These are phyloP conservation scores for Yamadazyma dushanensis DNA, from an alignment of 1,139 yeast genomes.

Conservation along the genomic window DNA sequence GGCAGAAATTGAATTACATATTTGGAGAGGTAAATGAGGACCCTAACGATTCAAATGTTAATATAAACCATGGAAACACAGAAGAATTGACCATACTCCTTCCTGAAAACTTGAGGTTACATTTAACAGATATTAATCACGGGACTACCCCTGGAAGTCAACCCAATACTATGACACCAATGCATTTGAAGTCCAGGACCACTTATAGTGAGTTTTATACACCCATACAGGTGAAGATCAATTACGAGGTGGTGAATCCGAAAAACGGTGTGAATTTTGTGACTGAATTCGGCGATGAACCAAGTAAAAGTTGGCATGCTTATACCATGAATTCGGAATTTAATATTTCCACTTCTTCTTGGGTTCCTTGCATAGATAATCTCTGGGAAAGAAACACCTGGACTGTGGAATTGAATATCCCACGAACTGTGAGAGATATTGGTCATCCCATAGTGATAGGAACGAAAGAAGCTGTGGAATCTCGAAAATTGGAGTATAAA, in stretches of 20 bases:
- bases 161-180: conserved; percentile 36
- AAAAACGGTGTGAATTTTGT: conserved; percentile 76
- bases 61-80: conserved; percentile 46
- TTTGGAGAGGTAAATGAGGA: conserved; percentile 53
- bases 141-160: conserved; percentile 45
- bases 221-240: conserved; percentile 72
- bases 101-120: conserved; percentile 70
- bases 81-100: conserved; percentile 70
- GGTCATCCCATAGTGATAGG: conserved; percentile 51
- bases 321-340: conserved; percentile 79
- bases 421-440: conserved; percentile 75
- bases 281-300: conserved; percentile 41
- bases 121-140: conserved; percentile 54
- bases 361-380: conserved; percentile 96
- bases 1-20: conserved; percentile 62
- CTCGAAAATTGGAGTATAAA: conserved; percentile 16
- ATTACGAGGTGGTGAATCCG: conserved; percentile 65
- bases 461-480: conserved; percentile 22
- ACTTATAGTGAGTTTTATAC: conserved; percentile 52
- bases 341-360: conserved; percentile 82
- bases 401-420: conserved; percentile 83
- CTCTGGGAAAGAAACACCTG: conserved; percentile 89
- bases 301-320: conserved; percentile 68
- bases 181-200: conserved; percentile 34
- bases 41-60: conserved; percentile 17